Percentiles rank a stretch among this genome's conserved stretches.
phyloP scores from a whole-genome alignment of 2,329 filamentous ascomycete species.

The Pseudogymnoascus sp. region DNA sequence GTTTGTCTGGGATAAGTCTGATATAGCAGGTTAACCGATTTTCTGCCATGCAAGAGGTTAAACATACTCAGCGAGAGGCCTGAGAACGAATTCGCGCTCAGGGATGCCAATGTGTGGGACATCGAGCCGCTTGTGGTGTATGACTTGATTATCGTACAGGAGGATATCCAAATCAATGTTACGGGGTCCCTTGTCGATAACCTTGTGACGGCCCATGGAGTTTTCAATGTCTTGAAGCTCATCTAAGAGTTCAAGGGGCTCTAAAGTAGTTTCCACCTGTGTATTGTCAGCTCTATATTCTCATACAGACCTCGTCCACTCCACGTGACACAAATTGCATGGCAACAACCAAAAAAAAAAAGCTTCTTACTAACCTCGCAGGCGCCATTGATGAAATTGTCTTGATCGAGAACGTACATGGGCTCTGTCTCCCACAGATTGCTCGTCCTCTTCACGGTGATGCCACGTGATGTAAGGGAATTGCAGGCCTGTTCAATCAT shows the following conservation, averaged over 20 bases:
- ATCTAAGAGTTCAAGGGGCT: constrained; percentile 71
- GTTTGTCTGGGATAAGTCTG: constrained; percentile 51
- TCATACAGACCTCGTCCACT: background rate
- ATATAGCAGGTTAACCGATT: constrained; percentile 16
- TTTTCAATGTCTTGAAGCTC: constrained; percentile 79
- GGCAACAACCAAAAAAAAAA: background rate
- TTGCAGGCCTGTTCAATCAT: constrained; percentile 81
- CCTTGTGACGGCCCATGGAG: constrained; percentile 69
- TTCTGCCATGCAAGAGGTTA: background rate
- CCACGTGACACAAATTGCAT: background rate
- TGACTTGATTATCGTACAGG: constrained; percentile 63
- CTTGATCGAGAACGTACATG: constrained; percentile 93
- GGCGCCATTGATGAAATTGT: constrained; percentile 82
- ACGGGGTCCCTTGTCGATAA: constrained; percentile 87
- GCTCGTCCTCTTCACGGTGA: constrained; percentile 74
- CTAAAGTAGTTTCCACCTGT: constrained; percentile 73
- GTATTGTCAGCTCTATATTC: constrained; percentile 14
- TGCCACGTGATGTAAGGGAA: constrained; percentile 66
- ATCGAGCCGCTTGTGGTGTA: constrained; percentile 67
- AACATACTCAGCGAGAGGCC: constrained; percentile 71
- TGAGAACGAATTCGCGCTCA: constrained; percentile 89
- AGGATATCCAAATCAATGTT: constrained; percentile 94
- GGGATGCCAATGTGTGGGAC: constrained; percentile 80
- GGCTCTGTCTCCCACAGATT: constrained; percentile 89
- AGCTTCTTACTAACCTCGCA: constrained; percentile 63